Conservation (phyloP, 1,139 yeast genomes). For the Pichia sp. region DNA sequence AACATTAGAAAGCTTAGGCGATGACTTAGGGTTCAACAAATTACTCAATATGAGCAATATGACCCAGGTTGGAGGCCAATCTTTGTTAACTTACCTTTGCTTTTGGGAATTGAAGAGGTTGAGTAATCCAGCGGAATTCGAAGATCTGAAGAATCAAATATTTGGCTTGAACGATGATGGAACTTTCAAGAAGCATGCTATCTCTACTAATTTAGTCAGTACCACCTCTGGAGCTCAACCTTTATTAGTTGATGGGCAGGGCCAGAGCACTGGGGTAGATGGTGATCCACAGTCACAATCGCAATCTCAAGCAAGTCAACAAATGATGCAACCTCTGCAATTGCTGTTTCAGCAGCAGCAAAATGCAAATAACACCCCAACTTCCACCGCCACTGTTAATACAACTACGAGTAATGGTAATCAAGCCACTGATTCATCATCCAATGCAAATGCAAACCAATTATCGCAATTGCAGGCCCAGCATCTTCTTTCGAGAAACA, state of each 20-base stretch:
- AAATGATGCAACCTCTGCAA: conserved; percentile 12
- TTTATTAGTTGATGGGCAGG: not conserved
- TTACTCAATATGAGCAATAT: conserved; percentile 28
- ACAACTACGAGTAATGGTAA: conserved; percentile 4
- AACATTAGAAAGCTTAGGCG: conserved; percentile 43
- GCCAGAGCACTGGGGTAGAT: not conserved
- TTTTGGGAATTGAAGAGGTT: conserved; percentile 46
- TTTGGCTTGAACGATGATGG: conserved; percentile 34
- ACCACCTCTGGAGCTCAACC: not conserved
- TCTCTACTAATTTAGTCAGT: not conserved
- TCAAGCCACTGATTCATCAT: conserved; percentile 1
- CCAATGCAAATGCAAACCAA: not conserved
- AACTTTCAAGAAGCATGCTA: conserved; percentile 1
- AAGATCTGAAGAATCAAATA: conserved; percentile 30
- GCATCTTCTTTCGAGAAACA: conserved; percentile 1
- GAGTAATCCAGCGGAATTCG: conserved; percentile 24
- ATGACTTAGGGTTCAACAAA: conserved; percentile 41
- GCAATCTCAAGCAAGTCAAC: conserved; percentile 11
- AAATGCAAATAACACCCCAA: not conserved
- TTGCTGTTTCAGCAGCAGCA: conserved; percentile 12
- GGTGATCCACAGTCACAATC: conserved; percentile 9
- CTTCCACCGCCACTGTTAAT: not conserved
- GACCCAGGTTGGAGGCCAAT: conserved; percentile 50
- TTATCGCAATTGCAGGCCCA: conserved; percentile 2
- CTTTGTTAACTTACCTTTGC: conserved; percentile 46